Conservation (phyloP, 176 grass and related monocot genomes). For the Canna indica region DNA sequence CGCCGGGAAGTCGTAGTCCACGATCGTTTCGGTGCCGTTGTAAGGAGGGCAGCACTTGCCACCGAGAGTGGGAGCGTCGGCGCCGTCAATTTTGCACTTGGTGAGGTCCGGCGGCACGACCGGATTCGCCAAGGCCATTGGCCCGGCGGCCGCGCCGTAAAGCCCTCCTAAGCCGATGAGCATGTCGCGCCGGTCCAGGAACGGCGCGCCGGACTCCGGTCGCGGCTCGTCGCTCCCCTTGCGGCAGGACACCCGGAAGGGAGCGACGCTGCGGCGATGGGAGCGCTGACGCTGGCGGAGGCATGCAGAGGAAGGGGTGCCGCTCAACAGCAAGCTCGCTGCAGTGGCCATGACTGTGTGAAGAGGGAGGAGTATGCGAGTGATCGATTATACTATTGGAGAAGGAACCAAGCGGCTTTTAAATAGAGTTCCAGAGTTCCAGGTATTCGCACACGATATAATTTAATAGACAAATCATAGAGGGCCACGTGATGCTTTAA, state of each 20-base stretch:
- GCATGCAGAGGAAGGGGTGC: neutral
- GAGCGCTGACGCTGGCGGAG: neutral
- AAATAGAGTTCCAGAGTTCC: too few relatives aligned
- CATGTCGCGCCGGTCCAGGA: slow-evolving; percentile 24
- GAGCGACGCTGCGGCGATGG: neutral
- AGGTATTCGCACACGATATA: too few relatives aligned
- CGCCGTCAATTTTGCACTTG: slow-evolving; percentile 2
- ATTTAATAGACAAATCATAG: too few relatives aligned
- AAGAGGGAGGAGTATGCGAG: too few relatives aligned
- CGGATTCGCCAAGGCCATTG: slow-evolving; percentile 11
- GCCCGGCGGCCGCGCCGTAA: neutral
- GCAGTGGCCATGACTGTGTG: too few relatives aligned
- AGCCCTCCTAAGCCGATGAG: slow-evolving; percentile 24
- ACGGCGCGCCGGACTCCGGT: neutral
- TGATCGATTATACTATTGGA: too few relatives aligned
- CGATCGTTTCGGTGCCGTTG: neutral
- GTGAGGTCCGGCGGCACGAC: slow-evolving; percentile 22
- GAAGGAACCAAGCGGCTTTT: too few relatives aligned
- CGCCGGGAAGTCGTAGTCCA: slow-evolving; percentile 9
- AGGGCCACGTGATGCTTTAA: too few relatives aligned
- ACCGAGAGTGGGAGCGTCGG: neutral
- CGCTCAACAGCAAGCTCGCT: neutral
- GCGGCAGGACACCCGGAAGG: neutral
- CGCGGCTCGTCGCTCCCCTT: neutral
- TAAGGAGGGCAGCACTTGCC: slow-evolving; percentile 17